Evolutionary conservation across 495 filamentous ascomycete genomes (phyloP), one percentile per base, ranked within the genome.

Genomic region (Penicillium malachiteum): DNA sequence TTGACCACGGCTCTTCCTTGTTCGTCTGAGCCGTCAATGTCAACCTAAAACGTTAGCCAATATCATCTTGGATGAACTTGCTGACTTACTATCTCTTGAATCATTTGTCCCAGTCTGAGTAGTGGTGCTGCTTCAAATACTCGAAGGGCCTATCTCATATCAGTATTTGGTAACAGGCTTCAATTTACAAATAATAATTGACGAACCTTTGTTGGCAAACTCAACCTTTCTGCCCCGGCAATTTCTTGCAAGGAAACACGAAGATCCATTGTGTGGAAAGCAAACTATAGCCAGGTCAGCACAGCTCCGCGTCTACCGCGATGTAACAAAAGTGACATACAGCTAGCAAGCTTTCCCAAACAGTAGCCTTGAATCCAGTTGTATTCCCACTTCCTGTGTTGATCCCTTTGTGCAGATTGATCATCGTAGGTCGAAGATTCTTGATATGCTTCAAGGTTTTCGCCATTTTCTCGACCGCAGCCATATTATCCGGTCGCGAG

Each of bases 1-100:
- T 81, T 80, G 2, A 97, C 86, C 5, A 90, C 84, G 0, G 88
- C 91, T 32, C 86, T 84, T 48, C 86, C 81, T 55, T 86, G 86
- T 30, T 89, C 83, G 32, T 82, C 82, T 4, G 92, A 92, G 47
- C 84, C 81, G 48, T 92, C 81, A 59, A 96, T 92, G 66, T 97
- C 91, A 43, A 98, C 83, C 81, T 84, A 3, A 32, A 7, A 14
- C 14, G n/a, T 68, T 41, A 68, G 57, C 49, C 10, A 3, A 13
- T 35, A 12, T 38, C 5, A 9, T 7, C 46, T n/a, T 1, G 18
- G 1, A 21, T 13, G 16, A 21, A 4, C n/a, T 11, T 11, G 17
- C 2, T 10, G 38, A 47, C 71, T 54, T 47, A 82, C 79, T 37
- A 87, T 87, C 39, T 87, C 81, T 26, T 81, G 80, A 39, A 97